phyloP scores from a whole-genome alignment of 192 early-diverging fungal species.

The Coemansia sp. region DNA sequence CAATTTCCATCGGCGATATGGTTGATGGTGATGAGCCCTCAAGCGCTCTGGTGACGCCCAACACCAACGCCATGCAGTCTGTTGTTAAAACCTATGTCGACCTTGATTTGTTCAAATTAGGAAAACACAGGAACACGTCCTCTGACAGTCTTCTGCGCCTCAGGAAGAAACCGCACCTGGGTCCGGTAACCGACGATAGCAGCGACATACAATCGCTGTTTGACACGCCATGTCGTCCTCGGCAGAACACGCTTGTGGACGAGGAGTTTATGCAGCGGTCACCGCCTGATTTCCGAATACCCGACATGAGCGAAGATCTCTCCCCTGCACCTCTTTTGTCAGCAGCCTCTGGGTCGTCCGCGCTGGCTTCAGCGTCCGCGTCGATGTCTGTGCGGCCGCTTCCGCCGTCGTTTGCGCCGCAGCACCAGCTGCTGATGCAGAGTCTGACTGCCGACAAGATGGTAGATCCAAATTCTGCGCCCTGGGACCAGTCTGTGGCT shows the following conservation, averaged over 20 bases:
- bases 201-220: slow-evolving; percentile 17
- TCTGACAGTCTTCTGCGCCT: slow-evolving; percentile 43
- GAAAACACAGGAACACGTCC: slow-evolving; percentile 53
- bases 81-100: slow-evolving; percentile 13
- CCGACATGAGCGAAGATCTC: neutral
- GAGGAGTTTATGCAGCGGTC: slow-evolving; percentile 24
- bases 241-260: slow-evolving; percentile 53
- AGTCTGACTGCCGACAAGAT: slow-evolving; percentile 22
- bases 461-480: slow-evolving; percentile 16
- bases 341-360: neutral
- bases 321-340: neutral
- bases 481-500: slow-evolving; percentile 10
- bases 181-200: slow-evolving; percentile 8
- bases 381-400: slow-evolving; percentile 6
- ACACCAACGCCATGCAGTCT: slow-evolving; percentile 6
- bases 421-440: slow-evolving; percentile 38
- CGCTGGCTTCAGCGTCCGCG: neutral
- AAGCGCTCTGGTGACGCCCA: slow-evolving; percentile 6
- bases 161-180: slow-evolving; percentile 51
- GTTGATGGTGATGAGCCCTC: neutral
- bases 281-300: slow-evolving; percentile 44
- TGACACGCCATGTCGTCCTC: slow-evolving; percentile 45
- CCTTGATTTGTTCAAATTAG: slow-evolving; percentile 35
- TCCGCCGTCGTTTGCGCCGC: slow-evolving; percentile 36
- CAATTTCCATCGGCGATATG: too few species aligned